Percentiles rank a stretch among this genome's conserved stretches.
Evolutionary conservation across 2,329 filamentous ascomycete species (phyloP).

Genomic region (Tolypocladium paradoxum): DNA sequence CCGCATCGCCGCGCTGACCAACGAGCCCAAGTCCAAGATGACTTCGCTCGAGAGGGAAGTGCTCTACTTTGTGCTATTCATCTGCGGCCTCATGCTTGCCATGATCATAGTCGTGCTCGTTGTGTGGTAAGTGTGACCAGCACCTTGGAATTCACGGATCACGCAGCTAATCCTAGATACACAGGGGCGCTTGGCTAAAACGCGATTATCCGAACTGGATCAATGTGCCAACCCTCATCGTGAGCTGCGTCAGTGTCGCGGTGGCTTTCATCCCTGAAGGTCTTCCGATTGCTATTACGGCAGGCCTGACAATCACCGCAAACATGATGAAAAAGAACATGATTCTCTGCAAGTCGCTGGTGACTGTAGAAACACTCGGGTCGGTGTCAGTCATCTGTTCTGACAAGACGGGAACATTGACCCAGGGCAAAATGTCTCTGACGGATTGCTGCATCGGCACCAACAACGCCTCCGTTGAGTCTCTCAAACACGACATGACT

Average conservation of each 20-base stretch:
- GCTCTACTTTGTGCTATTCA: slow-evolving; percentile 59
- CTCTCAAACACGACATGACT: slow-evolving; percentile 31
- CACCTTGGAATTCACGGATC: not conserved
- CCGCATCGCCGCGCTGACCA: slow-evolving; percentile 62
- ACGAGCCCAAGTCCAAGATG: slow-evolving; percentile 54
- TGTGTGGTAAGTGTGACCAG: slow-evolving; percentile 43
- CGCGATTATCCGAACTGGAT: slow-evolving; percentile 60
- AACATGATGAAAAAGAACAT: slow-evolving; percentile 69
- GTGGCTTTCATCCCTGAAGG: slow-evolving; percentile 71
- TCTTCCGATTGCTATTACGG: slow-evolving; percentile 57
- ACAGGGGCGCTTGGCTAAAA: slow-evolving; percentile 58
- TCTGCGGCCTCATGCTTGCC: slow-evolving; percentile 54
- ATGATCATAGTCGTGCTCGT: slow-evolving; percentile 56
- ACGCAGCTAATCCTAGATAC: not conserved
- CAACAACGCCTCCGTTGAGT: slow-evolving; percentile 36
- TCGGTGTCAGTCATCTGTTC: slow-evolving; percentile 65
- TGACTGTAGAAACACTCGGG: slow-evolving; percentile 67
- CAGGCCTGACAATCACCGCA: slow-evolving; percentile 64
- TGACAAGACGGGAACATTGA: slow-evolving; percentile 66
- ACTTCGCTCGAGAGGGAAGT: slow-evolving; percentile 65
- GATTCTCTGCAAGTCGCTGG: slow-evolving; percentile 69
- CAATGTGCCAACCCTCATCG: slow-evolving; percentile 59
- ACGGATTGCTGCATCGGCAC: slow-evolving; percentile 54
- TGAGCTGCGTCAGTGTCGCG: slow-evolving; percentile 60
- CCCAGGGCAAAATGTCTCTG: slow-evolving; percentile 61